Evolutionary conservation across 768 basidiomycete genomes (phyloP), one percentile per base, ranked within the genome.

Genomic region (Tricholoma matsutake): DNA sequence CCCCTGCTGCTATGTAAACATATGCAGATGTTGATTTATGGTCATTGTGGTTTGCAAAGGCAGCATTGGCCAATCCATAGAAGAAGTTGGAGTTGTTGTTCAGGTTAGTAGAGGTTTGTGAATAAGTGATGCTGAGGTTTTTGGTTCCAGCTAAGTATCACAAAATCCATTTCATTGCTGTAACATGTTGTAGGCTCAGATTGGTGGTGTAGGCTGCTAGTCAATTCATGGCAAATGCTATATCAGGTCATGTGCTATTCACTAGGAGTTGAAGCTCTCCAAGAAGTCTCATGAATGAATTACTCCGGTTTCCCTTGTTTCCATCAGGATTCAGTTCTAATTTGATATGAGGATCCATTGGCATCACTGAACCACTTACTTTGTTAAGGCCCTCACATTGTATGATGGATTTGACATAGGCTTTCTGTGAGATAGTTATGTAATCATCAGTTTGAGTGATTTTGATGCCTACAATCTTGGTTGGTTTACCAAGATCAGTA

Each of bases 71-170:
- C 28, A 34, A 54, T 34, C 52, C 52, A 34, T 53, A 53, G 29
- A 22, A n/a, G 31, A n/a, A n/a, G n/a, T n/a, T n/a, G n/a, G n/a
- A 32, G 10, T 47, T 47, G 8, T 47, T 25, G 22, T 3, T 47
- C 1, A 20, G 45, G 25, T 22, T 47, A 14, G 32, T 39, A 7
- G 28, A 29, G 35, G 56, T 9, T 18, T 35, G 28, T 22, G 34
- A 29, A 18, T 57, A 57, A 8, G 56, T 57, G 41, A 57, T 57
- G 3, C 56, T 16, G n/a, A 57, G 39, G 25, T 37, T 13, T 43
- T 57, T 35, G 29, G 56, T 56, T 53, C 55, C 31, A 25, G 29
- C 37, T 37, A 56, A 25, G 37, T 56, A 56, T 16, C 54, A 10
- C 8, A 56, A 22, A n/a, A 56, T 39, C 35, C 55, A 7, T 20